Evolutionary conservation across 1,284 basidiomycete genomes (phyloP).

Genomic region (Fomitopsis palustris): DNA sequence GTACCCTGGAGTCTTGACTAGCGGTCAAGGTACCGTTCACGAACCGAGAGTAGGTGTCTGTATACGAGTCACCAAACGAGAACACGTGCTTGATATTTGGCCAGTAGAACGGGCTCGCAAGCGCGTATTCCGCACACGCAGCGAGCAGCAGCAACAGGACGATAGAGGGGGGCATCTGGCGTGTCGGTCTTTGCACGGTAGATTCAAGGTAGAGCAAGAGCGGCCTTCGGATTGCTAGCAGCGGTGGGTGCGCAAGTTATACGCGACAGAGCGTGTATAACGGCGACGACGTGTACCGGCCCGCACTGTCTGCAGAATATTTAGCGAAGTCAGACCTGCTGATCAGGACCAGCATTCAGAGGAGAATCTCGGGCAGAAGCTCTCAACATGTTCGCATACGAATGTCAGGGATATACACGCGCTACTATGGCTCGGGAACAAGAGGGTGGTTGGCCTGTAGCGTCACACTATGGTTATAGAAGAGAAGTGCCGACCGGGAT

Average conservation of each 20-base stretch:
- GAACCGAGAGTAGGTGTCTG: not conserved
- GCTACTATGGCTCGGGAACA: no score
- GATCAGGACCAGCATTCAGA: no score
- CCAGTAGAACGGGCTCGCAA: not conserved
- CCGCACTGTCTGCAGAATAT: no score
- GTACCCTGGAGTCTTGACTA: not conserved
- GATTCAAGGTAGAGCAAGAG: not conserved
- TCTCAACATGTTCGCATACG: not conserved
- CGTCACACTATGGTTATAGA: no score
- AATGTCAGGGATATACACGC: not conserved
- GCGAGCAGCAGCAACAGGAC: not conserved
- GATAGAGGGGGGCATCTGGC: not conserved
- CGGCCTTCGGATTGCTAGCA: not conserved
- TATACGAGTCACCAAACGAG: not conserved
- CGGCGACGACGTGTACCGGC: not conserved
- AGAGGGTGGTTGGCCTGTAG: no score
- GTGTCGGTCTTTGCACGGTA: not conserved
- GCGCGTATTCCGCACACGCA: not conserved
- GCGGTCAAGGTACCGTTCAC: not conserved
- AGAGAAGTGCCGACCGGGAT: no score
- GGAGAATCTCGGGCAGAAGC: not conserved
- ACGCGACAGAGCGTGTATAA: not conserved
- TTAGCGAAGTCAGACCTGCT: no score
- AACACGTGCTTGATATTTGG: not conserved
- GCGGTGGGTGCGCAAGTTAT: not conserved